Evolutionary conservation across 768 basidiomycete genomes (phyloP).

Genomic region (Hericium rajendrae): DNA sequence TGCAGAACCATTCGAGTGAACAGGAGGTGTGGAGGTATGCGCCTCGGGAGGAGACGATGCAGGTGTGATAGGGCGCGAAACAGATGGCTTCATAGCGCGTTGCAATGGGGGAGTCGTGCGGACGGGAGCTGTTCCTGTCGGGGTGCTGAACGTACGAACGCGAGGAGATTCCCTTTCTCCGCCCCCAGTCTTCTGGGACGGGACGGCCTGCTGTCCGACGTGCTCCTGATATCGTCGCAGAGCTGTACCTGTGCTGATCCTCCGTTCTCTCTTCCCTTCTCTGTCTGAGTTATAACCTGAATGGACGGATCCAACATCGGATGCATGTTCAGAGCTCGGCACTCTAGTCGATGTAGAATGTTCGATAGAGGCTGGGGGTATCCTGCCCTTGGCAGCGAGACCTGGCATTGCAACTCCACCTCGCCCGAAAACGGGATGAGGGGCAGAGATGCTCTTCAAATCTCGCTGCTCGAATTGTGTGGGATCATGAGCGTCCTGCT

Average conservation of each 20-base stretch:
- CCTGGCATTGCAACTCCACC: conserved; percentile 74
- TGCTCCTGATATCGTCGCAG: conserved; percentile 11
- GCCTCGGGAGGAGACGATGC: not conserved
- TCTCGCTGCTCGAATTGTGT: conserved; percentile 57
- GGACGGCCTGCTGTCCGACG: conserved; percentile 3
- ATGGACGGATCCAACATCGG: not conserved
- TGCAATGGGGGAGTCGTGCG: not conserved
- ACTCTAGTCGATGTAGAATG: not conserved
- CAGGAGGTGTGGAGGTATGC: not conserved
- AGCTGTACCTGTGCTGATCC: not conserved
- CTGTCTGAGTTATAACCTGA: not conserved
- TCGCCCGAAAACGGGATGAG: conserved; percentile 70
- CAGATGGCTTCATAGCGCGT: not conserved
- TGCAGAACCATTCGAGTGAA: not conserved
- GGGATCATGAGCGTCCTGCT: conserved; percentile 55
- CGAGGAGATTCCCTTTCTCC: not conserved
- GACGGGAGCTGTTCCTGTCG: conserved; percentile 6
- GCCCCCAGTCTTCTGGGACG: not conserved
- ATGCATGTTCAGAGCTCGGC: not conserved
- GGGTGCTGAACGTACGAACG: conserved; percentile 16
- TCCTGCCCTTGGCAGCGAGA: conserved; percentile 29
- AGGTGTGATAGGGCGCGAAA: not conserved
- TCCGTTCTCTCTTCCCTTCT: not conserved
- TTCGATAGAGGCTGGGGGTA: conserved; percentile 6
- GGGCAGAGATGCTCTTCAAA: conserved; percentile 30